These are phyloP conservation scores for Aspergillus sojae DNA, from an alignment of 2,329 filamentous ascomycete genomes.

Conservation along the genomic window DNA sequence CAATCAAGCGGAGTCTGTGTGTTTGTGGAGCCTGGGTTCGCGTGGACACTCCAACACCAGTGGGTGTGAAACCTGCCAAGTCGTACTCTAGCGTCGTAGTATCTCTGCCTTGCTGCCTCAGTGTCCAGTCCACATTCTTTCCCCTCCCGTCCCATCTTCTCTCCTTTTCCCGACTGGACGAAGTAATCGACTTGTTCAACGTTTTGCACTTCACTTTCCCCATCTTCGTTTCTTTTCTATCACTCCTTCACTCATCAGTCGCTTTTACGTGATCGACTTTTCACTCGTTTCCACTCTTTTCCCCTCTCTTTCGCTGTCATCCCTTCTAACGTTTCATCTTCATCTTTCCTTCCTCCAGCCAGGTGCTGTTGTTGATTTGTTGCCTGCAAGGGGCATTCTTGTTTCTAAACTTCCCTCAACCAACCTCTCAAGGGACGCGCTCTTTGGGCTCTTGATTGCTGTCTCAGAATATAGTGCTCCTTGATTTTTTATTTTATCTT, in stretches of 20 bases:
- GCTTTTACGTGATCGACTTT: constrained; percentile 21
- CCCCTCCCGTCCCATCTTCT: constrained; percentile 11
- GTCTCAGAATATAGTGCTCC: constrained; percentile 13
- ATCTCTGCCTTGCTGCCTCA: constrained; percentile 10
- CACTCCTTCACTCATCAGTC: constrained; percentile 13
- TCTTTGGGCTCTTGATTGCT: constrained; percentile 14
- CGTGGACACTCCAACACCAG: constrained; percentile 3
- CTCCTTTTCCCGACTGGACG: constrained; percentile 10
- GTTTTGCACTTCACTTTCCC: constrained; percentile 11
- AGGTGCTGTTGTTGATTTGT: constrained; percentile 30
- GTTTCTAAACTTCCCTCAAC: constrained; percentile 19
- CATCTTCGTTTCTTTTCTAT: constrained; percentile 15
- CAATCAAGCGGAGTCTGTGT: constrained; percentile 1
- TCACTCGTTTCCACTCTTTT: constrained; percentile 23
- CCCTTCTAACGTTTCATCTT: constrained; percentile 24
- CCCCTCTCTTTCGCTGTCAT: constrained; percentile 16
- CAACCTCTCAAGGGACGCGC: constrained; percentile 19
- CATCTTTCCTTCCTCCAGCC: constrained; percentile 25
- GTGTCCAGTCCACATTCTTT: not conserved
- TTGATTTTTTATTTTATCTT: not conserved
- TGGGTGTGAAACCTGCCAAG: constrained; percentile 12
- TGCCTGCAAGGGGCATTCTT: constrained; percentile 23
- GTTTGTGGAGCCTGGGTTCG: constrained; percentile 9
- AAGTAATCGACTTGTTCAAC: constrained; percentile 13
- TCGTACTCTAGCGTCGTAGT: constrained; percentile 6